phyloP scores from a whole-genome alignment of 2,329 filamentous ascomycete genomes.

The Decorospora gaudefroyi region DNA sequence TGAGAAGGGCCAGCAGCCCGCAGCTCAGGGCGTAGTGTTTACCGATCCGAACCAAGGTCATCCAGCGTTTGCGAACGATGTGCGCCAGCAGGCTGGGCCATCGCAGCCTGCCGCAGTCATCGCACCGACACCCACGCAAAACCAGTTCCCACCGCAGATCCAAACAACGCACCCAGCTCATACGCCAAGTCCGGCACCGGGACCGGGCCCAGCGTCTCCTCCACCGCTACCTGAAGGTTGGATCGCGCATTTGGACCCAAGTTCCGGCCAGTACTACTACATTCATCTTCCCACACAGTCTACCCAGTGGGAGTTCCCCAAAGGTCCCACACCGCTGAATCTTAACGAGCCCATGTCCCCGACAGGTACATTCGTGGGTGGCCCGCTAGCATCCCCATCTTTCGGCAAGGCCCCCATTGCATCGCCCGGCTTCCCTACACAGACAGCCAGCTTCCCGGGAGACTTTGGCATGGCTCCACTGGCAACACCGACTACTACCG shows the following conservation, averaged over 20 bases:
- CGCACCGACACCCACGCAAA: conserved; percentile 40
- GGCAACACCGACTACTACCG: conserved; percentile 74
- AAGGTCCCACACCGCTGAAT: conserved; percentile 87
- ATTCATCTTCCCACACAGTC: conserved; percentile 94
- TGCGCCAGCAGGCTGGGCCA: conserved; percentile 56
- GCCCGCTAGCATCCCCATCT: conserved; percentile 51
- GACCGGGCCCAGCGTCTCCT: conserved; percentile 74
- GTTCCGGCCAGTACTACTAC: conserved; percentile 97
- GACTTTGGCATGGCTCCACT: conserved; percentile 80
- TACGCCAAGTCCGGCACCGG: conserved; percentile 60
- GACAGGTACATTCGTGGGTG: conserved; percentile 57
- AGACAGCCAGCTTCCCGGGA: conserved; percentile 82
- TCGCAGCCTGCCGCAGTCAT: conserved; percentile 46
- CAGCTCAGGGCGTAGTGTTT: conserved; percentile 34
- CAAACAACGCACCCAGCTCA: conserved; percentile 33
- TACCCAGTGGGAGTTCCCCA: conserved; percentile 98
- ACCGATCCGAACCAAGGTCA: conserved; percentile 63
- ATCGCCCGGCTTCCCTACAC: conserved; percentile 81
- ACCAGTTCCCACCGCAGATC: conserved; percentile 29
- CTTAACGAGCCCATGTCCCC: conserved; percentile 86
- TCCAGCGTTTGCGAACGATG: conserved; percentile 89
- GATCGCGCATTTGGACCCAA: conserved; percentile 95
- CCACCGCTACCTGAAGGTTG: conserved; percentile 95
- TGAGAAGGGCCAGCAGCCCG: conserved; percentile 68
- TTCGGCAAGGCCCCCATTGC: conserved; percentile 66